Evolutionary conservation across 768 basidiomycete species (phyloP).

Genomic region (Suillus sp.): DNA sequence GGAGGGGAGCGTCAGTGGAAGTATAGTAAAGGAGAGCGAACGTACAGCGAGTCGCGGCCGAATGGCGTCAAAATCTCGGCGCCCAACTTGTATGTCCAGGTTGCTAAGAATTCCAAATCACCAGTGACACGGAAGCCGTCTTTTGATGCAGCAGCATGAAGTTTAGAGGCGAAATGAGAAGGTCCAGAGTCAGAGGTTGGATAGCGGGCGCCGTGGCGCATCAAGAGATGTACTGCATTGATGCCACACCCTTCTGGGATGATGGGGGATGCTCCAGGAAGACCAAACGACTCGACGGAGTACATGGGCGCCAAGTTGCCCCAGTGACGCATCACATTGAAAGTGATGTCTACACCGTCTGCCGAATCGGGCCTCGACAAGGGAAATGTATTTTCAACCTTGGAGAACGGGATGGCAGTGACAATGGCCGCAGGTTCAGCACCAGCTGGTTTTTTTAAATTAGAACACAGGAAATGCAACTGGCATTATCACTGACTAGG

Average conservation of each 20-base stretch:
- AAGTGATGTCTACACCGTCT: slow-evolving; percentile 36
- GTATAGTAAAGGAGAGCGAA: neutral
- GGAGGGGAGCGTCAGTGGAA: neutral
- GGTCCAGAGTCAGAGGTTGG: slow-evolving; percentile 36
- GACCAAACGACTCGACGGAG: slow-evolving; percentile 53
- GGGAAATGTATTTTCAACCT: slow-evolving; percentile 42
- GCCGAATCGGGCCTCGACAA: slow-evolving; percentile 41
- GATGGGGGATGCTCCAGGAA: slow-evolving; percentile 46
- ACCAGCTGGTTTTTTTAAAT: slow-evolving; percentile 36
- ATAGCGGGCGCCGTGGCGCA: slow-evolving; percentile 46
- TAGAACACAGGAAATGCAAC: neutral
- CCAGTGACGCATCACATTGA: slow-evolving; percentile 48
- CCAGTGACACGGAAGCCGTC: slow-evolving; percentile 37
- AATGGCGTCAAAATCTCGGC: slow-evolving; percentile 51
- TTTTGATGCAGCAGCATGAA: slow-evolving; percentile 25
- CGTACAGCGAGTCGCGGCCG: slow-evolving; percentile 44
- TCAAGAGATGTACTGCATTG: slow-evolving; percentile 45
- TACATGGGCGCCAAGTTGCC: slow-evolving; percentile 55
- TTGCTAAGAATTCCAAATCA: slow-evolving; percentile 43
- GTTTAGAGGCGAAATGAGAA: slow-evolving; percentile 30
- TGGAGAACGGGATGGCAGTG: slow-evolving; percentile 44
- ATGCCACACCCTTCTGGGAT: slow-evolving; percentile 51
- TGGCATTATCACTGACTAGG: slow-evolving; percentile 39
- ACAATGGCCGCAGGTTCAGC: slow-evolving; percentile 43
- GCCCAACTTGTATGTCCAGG: slow-evolving; percentile 49